Percentiles rank a stretch among this genome's conserved stretches.
Evolutionary conservation across 75 land plant species (phyloP).

Genomic region (Pseudotsuga menziesii): DNA sequence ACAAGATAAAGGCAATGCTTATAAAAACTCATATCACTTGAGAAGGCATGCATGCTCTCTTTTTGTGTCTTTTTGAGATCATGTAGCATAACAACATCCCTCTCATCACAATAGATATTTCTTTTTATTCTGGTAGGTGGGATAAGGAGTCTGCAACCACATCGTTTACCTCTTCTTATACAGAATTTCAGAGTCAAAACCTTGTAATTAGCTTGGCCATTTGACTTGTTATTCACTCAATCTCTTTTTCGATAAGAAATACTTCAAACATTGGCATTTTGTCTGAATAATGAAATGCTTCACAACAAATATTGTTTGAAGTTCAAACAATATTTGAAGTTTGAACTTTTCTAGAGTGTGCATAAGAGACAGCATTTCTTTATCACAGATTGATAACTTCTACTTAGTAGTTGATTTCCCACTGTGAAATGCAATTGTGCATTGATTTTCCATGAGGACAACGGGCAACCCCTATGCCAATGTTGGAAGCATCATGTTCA

Average conservation of each 20-base stretch:
- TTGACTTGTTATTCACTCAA: constrained; percentile 14
- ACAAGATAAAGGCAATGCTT: not conserved
- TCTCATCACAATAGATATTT: not conserved
- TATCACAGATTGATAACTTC: constrained; percentile 21
- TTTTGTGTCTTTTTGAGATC: not conserved
- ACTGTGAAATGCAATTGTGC: constrained; percentile 10
- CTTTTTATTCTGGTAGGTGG: not conserved
- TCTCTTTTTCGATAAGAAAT: not conserved
- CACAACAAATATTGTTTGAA: constrained; percentile 22
- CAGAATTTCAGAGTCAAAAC: not conserved
- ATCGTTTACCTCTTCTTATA: not conserved
- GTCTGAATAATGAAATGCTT: constrained; percentile 15
- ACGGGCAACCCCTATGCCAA: constrained; percentile 17
- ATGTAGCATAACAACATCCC: not conserved
- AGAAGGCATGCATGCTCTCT: not conserved
- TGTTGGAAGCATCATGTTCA: constrained; percentile 19
- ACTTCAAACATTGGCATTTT: constrained; percentile 9
- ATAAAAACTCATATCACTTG: not conserved
- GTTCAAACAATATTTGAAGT: too few species aligned
- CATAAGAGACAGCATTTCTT: constrained; percentile 23
- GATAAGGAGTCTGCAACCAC: not conserved
- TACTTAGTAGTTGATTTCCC: not conserved
- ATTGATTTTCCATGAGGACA: constrained; percentile 13
- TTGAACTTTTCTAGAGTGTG: constrained; percentile 21
- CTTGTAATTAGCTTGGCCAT: constrained; percentile 7